Evolutionary conservation across 257 asterid species (phyloP).

Genomic region (Primulina huaijiensis): DNA sequence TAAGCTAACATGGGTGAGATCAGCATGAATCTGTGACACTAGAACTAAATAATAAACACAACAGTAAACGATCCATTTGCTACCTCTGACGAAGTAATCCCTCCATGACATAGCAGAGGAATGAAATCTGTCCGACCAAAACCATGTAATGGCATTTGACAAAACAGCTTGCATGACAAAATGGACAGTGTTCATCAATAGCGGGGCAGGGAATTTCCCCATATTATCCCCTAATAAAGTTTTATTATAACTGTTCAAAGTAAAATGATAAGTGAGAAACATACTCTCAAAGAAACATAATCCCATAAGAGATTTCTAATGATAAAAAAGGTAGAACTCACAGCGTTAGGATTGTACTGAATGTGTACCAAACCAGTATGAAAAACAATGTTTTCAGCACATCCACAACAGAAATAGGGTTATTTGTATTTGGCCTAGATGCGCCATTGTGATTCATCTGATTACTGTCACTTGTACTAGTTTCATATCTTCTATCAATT

Average conservation of each 20-base stretch:
- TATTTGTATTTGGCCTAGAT: constrained; percentile 28
- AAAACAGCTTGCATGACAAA: constrained; percentile 93
- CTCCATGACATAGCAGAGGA: constrained; percentile 85
- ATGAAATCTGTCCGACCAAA: constrained; percentile 78
- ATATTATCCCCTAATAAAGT: constrained; percentile 89
- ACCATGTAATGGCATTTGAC: constrained; percentile 84
- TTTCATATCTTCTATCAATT: constrained; percentile 28
- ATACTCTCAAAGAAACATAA: neutral
- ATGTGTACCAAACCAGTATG: constrained; percentile 75
- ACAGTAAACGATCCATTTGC: neutral
- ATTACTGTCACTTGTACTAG: constrained; percentile 23
- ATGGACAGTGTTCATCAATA: constrained; percentile 90
- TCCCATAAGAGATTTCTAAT: neutral
- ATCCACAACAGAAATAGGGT: constrained; percentile 36
- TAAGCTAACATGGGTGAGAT: neutral
- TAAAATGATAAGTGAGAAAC: constrained; percentile 17
- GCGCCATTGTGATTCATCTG: constrained; percentile 17
- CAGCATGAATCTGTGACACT: neutral
- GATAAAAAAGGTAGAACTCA: constrained; percentile 40
- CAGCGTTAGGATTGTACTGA: constrained; percentile 94
- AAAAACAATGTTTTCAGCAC: neutral
- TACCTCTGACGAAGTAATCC: constrained; percentile 68
- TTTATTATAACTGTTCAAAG: constrained; percentile 76
- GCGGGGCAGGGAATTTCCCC: constrained; percentile 97
- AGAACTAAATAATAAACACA: neutral